Base-by-base conservation (phyloP, 345 rosid genomes). In the Sisymbrium irio region DNA sequence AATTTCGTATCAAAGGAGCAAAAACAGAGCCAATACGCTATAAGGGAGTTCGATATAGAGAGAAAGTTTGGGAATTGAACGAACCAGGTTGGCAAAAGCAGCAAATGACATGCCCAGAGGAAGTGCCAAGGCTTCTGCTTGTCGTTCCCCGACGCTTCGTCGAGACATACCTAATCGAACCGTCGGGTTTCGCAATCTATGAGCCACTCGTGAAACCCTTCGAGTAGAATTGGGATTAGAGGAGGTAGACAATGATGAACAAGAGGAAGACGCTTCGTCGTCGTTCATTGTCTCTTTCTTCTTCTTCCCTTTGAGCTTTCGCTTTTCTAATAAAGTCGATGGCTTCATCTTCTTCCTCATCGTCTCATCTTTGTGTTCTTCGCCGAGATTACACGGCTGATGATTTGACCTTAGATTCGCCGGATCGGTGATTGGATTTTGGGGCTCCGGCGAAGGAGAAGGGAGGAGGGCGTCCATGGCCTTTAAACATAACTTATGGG, bases 31-130 rank as follows among this genome's bases (percentile, higher is more conserved):
- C 32, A 46, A 7, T 11, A 27, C 20, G 45, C 36, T 6, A 19
- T 9, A 47, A 60, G 7, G 41, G 65, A 44, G 8, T 8, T 8
- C n/a, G 4, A 65, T 11, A 32, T 7, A 41, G 1, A 19, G 22
- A 33, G 9, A 68, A 75, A 77, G 69, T 28, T 10, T 9, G 28
- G 28, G 41, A 72, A 28, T 66, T 70, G 67, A 78, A 33, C 73
- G 22, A 82, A 94, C 99, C 99, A 88, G 83, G 49, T 90, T 84
- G 56, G 91, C 84, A 65, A 95, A 86, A 25, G 90, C 98, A 0
- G 97, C 99, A 59, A 95, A 83, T 10, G 98, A 92, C 96, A 95
- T 90, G 39, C 99, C 99, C 4, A 95, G 89, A 78, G 91, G 91
- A 37, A 87, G 85, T 3, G 96, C 98, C 65, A 86, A 75, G 22